Percentiles rank a stretch among this genome's conserved stretches.
phyloP scores from a whole-genome alignment of 495 filamentous ascomycete genomes.

The Thermochaetoides thermophila region DNA sequence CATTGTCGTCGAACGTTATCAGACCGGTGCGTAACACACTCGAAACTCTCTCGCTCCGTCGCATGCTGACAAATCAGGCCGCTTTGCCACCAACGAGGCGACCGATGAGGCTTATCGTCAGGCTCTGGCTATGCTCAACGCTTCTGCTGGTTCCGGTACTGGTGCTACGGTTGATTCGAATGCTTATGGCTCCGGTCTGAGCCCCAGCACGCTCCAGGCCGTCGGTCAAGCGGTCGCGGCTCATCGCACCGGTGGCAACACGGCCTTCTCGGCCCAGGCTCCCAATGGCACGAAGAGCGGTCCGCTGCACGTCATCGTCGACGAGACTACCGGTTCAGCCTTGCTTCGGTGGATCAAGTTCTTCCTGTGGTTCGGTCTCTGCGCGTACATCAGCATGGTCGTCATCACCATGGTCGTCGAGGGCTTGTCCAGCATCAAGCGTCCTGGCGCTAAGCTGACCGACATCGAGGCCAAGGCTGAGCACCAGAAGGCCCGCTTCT shows the following conservation, averaged over 20 bases:
- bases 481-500: constrained; percentile 80
- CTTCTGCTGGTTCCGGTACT: constrained; percentile 5
- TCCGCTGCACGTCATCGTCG: constrained; percentile 90
- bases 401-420: constrained; percentile 69
- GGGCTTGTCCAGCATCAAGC: constrained; percentile 58
- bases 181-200: constrained; percentile 10
- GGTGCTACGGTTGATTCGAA: constrained; percentile 19
- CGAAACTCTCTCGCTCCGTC: background rate
- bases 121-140: constrained; percentile 51
- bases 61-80: constrained; percentile 13
- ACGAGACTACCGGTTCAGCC: constrained; percentile 62
- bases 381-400: constrained; percentile 59
- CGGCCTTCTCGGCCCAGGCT: constrained; percentile 35
- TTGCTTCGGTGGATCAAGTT: constrained; percentile 90
- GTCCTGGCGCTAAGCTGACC: constrained; percentile 47
- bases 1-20: constrained; percentile 79
- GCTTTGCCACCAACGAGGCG: constrained; percentile 61
- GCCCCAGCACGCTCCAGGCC: constrained; percentile 43
- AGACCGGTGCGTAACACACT: constrained; percentile 37
- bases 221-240: constrained; percentile 80
- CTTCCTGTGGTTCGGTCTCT: constrained; percentile 56
- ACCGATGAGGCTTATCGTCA: constrained; percentile 60
- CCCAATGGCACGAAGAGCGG: constrained; percentile 50
- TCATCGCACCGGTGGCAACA: constrained; percentile 49
- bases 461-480: constrained; percentile 77